A percentile compares a stretch with the other conserved stretches of the same genome.
These are phyloP conservation scores for Paspalum vaginatum DNA, from an alignment of 176 grass and related monocot species.

Conservation along the genomic window DNA sequence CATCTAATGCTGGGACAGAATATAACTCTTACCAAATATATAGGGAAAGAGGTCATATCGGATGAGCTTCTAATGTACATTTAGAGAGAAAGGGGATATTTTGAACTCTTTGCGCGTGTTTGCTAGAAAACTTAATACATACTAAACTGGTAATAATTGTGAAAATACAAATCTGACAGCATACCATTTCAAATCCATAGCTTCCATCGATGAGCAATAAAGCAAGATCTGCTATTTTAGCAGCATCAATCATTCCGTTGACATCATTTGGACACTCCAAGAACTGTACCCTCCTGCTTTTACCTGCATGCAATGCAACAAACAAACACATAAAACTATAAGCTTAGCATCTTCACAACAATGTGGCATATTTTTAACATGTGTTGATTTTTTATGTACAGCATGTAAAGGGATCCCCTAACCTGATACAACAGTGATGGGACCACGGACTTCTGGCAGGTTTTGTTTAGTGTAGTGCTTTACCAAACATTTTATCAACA, in stretches of 20 bases:
- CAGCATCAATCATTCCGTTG: slow-evolving; percentile 98
- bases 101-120: neutral
- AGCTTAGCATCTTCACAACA: slow-evolving; percentile 14
- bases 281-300: slow-evolving; percentile 89
- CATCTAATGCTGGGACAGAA: neutral
- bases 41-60: neutral
- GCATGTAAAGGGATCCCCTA: slow-evolving; percentile 12
- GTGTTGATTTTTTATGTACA: neutral
- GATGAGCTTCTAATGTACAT: neutral
- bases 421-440: slow-evolving; percentile 97
- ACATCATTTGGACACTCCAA: slow-evolving; percentile 98
- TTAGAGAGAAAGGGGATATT: neutral
- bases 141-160: slow-evolving; percentile 33
- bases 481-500: slow-evolving; percentile 92
- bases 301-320: slow-evolving; percentile 61
- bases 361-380: slow-evolving; percentile 26
- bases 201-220: slow-evolving; percentile 92
- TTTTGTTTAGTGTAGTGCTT: slow-evolving; percentile 98
- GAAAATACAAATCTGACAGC: slow-evolving; percentile 27
- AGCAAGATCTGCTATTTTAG: slow-evolving; percentile 97
- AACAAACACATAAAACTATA: neutral
- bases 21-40: slow-evolving; percentile 15
- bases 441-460: slow-evolving; percentile 79
- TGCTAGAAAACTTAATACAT: slow-evolving; percentile 15
- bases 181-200: slow-evolving; percentile 99